A percentile compares a stretch with the other conserved stretches of the same genome.
phyloP scores from a whole-genome alignment of 2,329 filamentous ascomycete genomes.

The Plectosphaerella cucumerina region DNA sequence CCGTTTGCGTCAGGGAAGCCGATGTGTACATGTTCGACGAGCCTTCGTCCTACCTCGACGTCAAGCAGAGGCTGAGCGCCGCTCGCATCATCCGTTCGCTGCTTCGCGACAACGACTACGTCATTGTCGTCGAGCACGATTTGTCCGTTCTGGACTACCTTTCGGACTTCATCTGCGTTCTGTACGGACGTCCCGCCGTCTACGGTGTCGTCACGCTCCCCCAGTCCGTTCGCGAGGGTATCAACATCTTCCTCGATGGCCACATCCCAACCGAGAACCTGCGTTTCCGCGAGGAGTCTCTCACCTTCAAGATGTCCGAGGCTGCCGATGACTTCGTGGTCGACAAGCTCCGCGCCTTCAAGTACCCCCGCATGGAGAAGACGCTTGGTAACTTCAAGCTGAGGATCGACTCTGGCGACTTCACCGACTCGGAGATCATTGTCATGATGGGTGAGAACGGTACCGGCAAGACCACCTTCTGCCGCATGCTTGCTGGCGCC shows the following conservation, averaged over 20 bases:
- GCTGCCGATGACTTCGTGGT: constrained; percentile 81
- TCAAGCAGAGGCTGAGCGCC: constrained; percentile 95
- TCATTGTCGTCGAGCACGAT: constrained; percentile 99
- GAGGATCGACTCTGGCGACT: constrained; percentile 73
- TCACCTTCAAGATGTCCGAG: constrained; percentile 92
- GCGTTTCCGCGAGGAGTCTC: constrained; percentile 93
- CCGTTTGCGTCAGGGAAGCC: constrained; percentile 91
- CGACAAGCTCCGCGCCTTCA: constrained; percentile 81
- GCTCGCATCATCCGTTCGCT: constrained; percentile 90
- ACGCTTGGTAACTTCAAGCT: constrained; percentile 86
- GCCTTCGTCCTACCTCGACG: constrained; percentile 97
- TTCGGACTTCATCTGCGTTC: constrained; percentile 95
- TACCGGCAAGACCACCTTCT: constrained; percentile 99
- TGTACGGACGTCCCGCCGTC: constrained; percentile 91
- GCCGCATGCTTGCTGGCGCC: constrained; percentile 88
- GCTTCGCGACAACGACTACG: constrained; percentile 83
- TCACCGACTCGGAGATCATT: constrained; percentile 97
- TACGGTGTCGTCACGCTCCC: constrained; percentile 98
- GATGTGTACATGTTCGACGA: constrained; percentile 99
- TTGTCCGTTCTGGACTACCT: constrained; percentile 97
- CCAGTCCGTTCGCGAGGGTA: constrained; percentile 93
- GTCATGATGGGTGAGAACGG: constrained; percentile 99
- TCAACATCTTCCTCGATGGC: constrained; percentile 98
- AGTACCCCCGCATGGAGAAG: constrained; percentile 89
- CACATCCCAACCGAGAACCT: constrained; percentile 98